Base-by-base conservation (phyloP, 2,329 filamentous ascomycete species). In the Beauveria medogensis region DNA sequence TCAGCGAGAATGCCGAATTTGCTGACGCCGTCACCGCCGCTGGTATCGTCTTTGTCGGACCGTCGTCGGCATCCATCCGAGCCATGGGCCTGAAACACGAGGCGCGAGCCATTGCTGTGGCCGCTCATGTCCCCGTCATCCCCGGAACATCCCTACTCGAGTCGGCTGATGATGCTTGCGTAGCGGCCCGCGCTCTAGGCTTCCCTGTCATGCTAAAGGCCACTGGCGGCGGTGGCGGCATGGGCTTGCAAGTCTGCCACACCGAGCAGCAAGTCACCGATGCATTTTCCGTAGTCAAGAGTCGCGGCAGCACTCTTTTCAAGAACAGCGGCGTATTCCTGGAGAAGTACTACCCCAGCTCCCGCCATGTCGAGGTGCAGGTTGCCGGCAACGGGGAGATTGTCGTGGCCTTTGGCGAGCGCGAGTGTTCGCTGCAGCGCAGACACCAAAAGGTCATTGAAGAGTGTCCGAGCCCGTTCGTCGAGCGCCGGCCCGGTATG, bases 1-100 rank as follows among this genome's bases (percentile, higher is more conserved):
- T 88, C 3, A 82, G 79, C 8, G 85, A 88, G 61, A 86, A 86
- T 66, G 78, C 80, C 7, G 78, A 81, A 9, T 89, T 89, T 65
- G 83, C 84, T 1, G 69, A 74, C 53, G 69, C 76, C 24, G 80
- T 83, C 8, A 67, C 73, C 7, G 72, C 78, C 18, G 81, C 81
- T 1, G 84, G 82, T 0, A 74, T 87, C 59, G 72, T 73, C 0
- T 88, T 84, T 68, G 78, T 82, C 2, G 86, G 86, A 0, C 85
- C 86, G 0, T 77, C 75, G 3, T 74, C 81, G 0, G 73, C 76
- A 28, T 72, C 72, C 20, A 85, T 87, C 58, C 75, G 80, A 61
- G 77, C 76, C 0, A 82, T 86, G 66, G 84, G 84, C 1, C 71
- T 84, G 54, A 86, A 86, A 67, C 82, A 86, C 67, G 76, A 75